These are phyloP conservation scores for Xenoacremonium recifei DNA, from an alignment of 2,329 filamentous ascomycete genomes.

Conservation along the genomic window DNA sequence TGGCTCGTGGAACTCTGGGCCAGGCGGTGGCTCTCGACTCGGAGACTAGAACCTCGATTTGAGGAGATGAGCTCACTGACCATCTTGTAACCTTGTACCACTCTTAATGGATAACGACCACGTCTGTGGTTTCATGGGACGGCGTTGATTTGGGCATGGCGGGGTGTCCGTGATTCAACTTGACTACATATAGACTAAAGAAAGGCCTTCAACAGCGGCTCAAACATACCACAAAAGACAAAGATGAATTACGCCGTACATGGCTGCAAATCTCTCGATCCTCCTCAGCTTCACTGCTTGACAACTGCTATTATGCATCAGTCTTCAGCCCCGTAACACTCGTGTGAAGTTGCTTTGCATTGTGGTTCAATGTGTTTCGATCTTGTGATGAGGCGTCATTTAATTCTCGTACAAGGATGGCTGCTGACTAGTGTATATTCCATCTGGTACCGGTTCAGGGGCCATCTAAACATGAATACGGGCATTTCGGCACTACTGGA, in stretches of 20 bases:
- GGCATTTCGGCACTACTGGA: too few relatives aligned
- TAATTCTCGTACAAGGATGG: background rate
- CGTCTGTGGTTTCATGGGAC: slow-evolving; percentile 21
- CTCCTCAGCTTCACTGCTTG: too few relatives aligned
- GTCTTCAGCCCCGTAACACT: background rate
- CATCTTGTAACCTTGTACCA: slow-evolving; percentile 1
- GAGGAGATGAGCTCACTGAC: slow-evolving; percentile 7
- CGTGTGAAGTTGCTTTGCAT: too few relatives aligned
- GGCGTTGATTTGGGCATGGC: slow-evolving; percentile 22
- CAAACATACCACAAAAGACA: background rate
- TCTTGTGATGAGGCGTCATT: background rate
- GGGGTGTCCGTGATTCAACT: slow-evolving; percentile 15
- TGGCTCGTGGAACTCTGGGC: slow-evolving; percentile 33
- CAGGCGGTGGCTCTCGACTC: slow-evolving; percentile 40
- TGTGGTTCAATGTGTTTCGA: background rate
- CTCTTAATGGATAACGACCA: slow-evolving; percentile 16
- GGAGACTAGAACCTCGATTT: slow-evolving; percentile 23
- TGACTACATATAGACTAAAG: slow-evolving; percentile 25
- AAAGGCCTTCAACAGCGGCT: slow-evolving; percentile 27
- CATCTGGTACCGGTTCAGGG: too few relatives aligned
- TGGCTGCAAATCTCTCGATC: background rate
- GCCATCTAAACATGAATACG: too few relatives aligned
- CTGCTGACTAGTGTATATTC: too few relatives aligned
- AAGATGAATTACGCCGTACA: background rate
- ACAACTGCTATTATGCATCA: too few relatives aligned